phyloP scores from a whole-genome alignment of 2,329 filamentous ascomycete species.

The Diplodia intermedia region DNA sequence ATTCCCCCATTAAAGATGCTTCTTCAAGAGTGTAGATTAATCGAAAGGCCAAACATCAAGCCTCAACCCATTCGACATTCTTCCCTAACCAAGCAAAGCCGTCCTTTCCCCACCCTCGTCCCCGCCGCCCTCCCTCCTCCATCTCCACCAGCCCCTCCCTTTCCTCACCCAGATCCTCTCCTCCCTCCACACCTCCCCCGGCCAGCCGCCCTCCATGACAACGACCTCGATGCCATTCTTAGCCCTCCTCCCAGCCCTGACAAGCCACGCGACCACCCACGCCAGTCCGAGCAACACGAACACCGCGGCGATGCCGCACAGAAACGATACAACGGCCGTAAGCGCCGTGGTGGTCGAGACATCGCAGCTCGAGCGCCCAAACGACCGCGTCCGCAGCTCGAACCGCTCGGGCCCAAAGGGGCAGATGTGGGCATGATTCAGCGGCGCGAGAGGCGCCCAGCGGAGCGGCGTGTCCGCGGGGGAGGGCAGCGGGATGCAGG shows the following conservation, averaged over 20 bases:
- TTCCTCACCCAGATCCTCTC: slow-evolving; percentile 36
- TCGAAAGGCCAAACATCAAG: not conserved
- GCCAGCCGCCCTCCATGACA: not conserved
- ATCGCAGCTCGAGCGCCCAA: slow-evolving; percentile 50
- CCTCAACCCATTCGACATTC: not conserved
- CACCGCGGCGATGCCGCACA: slow-evolving; percentile 50
- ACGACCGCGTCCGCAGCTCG: slow-evolving; percentile 53
- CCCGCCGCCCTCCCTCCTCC: slow-evolving; percentile 40
- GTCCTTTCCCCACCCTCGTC: slow-evolving; percentile 37
- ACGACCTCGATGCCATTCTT: slow-evolving; percentile 37
- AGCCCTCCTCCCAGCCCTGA: slow-evolving; percentile 35
- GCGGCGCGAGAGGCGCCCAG: slow-evolving; percentile 50
- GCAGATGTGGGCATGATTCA: slow-evolving; percentile 44
- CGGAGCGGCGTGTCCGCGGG: slow-evolving; percentile 39
- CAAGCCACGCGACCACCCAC: slow-evolving; percentile 39
- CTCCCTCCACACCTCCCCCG: slow-evolving; percentile 8
- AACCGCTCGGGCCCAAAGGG: slow-evolving; percentile 52
- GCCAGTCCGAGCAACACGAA: slow-evolving; percentile 39
- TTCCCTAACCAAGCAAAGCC: slow-evolving; percentile 35
- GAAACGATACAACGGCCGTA: slow-evolving; percentile 52
- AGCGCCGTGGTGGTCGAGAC: slow-evolving; percentile 56
- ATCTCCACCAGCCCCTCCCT: slow-evolving; percentile 34
- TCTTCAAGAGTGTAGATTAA: not conserved
- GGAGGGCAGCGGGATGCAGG: slow-evolving; percentile 52
- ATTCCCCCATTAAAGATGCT: not conserved